These are phyloP conservation scores for Daphne laureola DNA, from an alignment of 441 rosid species.

Conservation along the genomic window DNA sequence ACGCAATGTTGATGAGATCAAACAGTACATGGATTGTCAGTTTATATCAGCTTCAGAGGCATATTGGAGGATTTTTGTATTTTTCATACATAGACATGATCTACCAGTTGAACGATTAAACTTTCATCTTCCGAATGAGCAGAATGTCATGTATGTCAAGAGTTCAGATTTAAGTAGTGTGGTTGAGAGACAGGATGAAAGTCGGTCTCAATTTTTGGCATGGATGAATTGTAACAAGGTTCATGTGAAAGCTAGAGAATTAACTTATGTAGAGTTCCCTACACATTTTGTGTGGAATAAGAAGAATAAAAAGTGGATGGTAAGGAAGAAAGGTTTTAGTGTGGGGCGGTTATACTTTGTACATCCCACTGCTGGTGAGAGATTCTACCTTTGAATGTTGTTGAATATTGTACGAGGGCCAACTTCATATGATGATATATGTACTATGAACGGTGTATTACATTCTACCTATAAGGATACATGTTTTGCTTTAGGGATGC, in stretches of 20 bases:
- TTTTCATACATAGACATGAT: not conserved
- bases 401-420: too few relatives aligned
- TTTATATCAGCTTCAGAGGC: not conserved
- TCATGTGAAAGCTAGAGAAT: not conserved
- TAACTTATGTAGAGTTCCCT: not conserved
- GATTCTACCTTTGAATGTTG: too few relatives aligned
- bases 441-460: too few relatives aligned
- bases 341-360: too few relatives aligned
- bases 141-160: not conserved
- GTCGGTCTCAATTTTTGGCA: not conserved
- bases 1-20: not conserved
- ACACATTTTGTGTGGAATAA: not conserved
- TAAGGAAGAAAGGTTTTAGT: too few relatives aligned
- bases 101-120: not conserved
- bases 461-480: too few relatives aligned
- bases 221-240: not conserved
- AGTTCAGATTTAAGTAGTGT: not conserved
- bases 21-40: not conserved
- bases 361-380: too few relatives aligned
- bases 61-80: not conserved
- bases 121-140: not conserved
- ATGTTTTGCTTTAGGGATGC: not conserved
- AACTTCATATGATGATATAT: too few relatives aligned
- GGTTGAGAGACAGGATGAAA: not conserved
- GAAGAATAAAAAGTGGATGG: not conserved